Base-by-base conservation (phyloP, 805 yeast species). In the Yamadazyma sp. region DNA sequence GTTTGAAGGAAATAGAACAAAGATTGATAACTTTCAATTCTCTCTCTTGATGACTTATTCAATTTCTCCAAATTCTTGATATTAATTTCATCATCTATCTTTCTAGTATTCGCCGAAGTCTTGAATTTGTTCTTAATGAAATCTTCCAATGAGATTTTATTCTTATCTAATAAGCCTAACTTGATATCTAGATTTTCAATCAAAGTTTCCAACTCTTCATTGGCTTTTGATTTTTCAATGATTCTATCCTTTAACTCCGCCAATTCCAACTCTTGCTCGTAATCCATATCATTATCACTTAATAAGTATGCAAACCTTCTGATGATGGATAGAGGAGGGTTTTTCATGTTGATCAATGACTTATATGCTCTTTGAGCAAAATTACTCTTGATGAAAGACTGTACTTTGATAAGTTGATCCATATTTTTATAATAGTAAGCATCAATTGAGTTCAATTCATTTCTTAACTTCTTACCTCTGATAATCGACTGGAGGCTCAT, bases 1-100 rank as follows among this genome's bases (percentile, higher is more conserved):
- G 95, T 84, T 55, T 93, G 98, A 28, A 93, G 57, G 17, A 91
- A 60, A 51, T 82, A 93, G 47, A 93, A 80, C 33, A 91, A 52
- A 15, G 85, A 82, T 48, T 82, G 96, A 56, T 83, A 85, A 1
- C 77, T 57, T 41, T 81, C 88, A 33, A 80, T 65, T 40, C 86
- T 68, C 16, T 68, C 69, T 39, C 70, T 64, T 8, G 75, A 56
- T 3, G 71, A 56, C 36, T 66, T 67, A 42, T 58, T 63, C 45
- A 58, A 58, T 20, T 47, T 49, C 12, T 60, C 68, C 31, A 62
- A 42, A 24, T 42, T 45, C 41, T 52, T 57, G 21, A 44, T 42
- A 23, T 43, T 45, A 15, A 43, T 33, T 1, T 47, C 44, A 23
- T 33, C 42, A 33, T 44, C 35, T 3, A 45, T 36, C 24, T 49